A percentile compares a stretch with the other conserved stretches of the same genome.
These are phyloP conservation scores for Nematocida sp. DNA, from an alignment of 371 early-diverging fungal species.

Conservation along the genomic window DNA sequence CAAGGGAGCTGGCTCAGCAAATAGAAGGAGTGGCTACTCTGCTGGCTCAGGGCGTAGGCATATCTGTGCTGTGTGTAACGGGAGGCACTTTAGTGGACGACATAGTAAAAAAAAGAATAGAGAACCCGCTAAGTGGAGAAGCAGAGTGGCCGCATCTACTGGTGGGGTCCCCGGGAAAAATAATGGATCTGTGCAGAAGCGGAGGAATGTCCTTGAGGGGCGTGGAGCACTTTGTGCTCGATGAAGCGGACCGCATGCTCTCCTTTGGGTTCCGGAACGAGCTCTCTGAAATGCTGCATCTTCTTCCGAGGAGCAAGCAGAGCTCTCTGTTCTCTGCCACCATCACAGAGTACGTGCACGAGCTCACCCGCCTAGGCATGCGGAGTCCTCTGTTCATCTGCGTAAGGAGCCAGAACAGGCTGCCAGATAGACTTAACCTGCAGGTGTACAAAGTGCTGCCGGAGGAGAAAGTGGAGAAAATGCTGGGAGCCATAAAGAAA, in stretches of 20 bases:
- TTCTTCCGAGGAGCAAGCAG: conserved; percentile 34
- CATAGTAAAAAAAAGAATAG: not conserved
- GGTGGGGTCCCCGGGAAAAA: conserved; percentile 26
- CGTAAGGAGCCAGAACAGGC: conserved; percentile 15
- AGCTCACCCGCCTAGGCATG: conserved; percentile 33
- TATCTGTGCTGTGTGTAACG: conserved; percentile 10
- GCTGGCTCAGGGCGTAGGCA: not conserved
- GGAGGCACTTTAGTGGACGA: conserved; percentile 28
- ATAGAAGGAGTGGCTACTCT: conserved; percentile 23
- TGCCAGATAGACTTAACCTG: conserved; percentile 27
- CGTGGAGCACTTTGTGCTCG: conserved; percentile 39
- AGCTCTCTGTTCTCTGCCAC: conserved; percentile 41
- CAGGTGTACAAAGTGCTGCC: not conserved
- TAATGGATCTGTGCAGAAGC: conserved; percentile 16
- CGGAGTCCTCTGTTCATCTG: conserved; percentile 39
- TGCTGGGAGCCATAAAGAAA: not conserved
- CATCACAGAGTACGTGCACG: conserved; percentile 30
- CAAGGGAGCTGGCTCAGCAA: conserved; percentile 51
- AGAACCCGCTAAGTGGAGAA: not conserved
- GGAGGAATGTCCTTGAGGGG: conserved; percentile 29
- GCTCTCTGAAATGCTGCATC: conserved; percentile 26
- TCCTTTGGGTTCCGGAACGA: conserved; percentile 37
- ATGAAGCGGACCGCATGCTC: conserved; percentile 40
- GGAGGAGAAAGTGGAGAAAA: conserved; percentile 11
- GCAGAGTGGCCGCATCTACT: conserved; percentile 17